Percentiles rank a stretch among this genome's conserved stretches.
Conservation (phyloP, 73 alveolate genomes). For the Paramecium sexaurelia region DNA sequence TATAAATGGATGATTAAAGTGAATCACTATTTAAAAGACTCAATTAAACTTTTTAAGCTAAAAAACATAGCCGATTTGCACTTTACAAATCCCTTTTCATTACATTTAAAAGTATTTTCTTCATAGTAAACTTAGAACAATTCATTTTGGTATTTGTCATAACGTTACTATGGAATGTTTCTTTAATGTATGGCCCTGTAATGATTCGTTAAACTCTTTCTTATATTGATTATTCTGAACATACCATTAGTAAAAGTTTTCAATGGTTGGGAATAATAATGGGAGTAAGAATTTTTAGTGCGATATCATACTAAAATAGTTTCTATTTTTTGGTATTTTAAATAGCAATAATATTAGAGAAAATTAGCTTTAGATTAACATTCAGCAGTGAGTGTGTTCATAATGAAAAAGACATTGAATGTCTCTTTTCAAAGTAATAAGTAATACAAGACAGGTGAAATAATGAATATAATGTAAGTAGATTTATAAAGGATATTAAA, state of each 20-base stretch:
- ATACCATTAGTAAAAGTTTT: not conserved
- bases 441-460: conserved; percentile 20
- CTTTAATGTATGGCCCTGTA: not conserved
- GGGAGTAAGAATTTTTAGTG: not conserved
- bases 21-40: not conserved
- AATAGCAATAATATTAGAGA: not conserved
- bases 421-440: conserved; percentile 10
- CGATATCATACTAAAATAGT: not conserved
- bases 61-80: not conserved
- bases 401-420: not conserved
- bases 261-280: not conserved
- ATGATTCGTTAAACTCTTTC: not conserved
- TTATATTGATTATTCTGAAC: not conserved
- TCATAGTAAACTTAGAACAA: not conserved
- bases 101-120: not conserved
- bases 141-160: not conserved
- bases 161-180: not conserved
- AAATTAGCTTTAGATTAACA: conserved; percentile 6
- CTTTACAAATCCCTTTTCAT: not conserved
- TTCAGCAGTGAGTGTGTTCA: not conserved
- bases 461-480: conserved; percentile 50
- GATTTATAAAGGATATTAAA: conserved; percentile 31
- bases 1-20: not conserved
- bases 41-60: not conserved
- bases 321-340: not conserved